Evolutionary conservation across 768 basidiomycete species (phyloP).

Genomic region (Suillus fuscotomentosus): DNA sequence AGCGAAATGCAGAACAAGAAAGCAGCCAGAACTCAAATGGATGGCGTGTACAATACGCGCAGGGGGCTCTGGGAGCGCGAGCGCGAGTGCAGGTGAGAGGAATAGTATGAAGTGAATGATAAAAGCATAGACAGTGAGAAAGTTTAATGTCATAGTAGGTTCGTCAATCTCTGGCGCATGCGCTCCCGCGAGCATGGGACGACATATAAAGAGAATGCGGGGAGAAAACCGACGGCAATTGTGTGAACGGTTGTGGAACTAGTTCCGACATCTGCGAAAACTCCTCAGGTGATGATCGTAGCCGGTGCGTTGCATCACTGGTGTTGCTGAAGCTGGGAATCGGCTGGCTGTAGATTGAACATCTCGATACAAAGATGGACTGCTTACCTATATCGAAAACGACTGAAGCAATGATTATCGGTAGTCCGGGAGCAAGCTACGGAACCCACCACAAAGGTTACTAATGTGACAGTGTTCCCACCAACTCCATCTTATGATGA

Average conservation of each 20-base stretch:
- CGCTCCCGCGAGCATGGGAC: not conserved
- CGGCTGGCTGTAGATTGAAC: not conserved
- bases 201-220: not conserved
- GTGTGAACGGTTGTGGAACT: not conserved
- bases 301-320: constrained; percentile 47
- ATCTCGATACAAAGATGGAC: not conserved
- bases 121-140: not conserved
- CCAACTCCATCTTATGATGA: not conserved
- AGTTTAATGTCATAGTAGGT: not conserved
- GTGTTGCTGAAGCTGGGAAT: constrained; percentile 9
- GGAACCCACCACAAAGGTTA: not conserved
- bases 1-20: not conserved
- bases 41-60: not conserved
- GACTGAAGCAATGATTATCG: not conserved
- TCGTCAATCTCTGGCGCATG: constrained; percentile 11
- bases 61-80: no score
- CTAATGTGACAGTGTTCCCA: not conserved
- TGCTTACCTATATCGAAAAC: not conserved
- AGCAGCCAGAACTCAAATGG: not conserved
- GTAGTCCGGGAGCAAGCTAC: not conserved
- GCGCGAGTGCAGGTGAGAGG: not conserved
- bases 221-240: no score
- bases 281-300: constrained; percentile 19
- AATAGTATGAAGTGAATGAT: not conserved
- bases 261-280: not conserved